phyloP scores from a whole-genome alignment of 2,329 filamentous ascomycete genomes.

The Alternaria triticina region DNA sequence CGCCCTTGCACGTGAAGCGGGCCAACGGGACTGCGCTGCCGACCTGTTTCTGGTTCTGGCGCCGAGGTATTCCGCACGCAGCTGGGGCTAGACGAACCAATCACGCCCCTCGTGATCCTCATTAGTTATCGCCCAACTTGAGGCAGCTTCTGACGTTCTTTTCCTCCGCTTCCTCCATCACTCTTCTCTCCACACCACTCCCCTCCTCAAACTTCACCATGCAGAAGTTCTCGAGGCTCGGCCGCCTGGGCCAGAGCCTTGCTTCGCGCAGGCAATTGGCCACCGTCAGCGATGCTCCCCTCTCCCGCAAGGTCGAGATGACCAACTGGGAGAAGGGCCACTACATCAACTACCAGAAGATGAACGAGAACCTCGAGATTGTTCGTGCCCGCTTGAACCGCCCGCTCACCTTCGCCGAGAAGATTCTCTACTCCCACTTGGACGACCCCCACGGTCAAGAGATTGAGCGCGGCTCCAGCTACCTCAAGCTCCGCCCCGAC shows the following conservation, averaged over 20 bases:
- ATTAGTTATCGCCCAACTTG: slow-evolving; percentile 45
- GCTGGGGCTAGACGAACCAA: slow-evolving; percentile 38
- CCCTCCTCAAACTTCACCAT: slow-evolving; percentile 56
- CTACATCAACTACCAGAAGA: slow-evolving; percentile 99
- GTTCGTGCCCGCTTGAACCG: slow-evolving; percentile 89
- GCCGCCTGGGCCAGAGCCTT: slow-evolving; percentile 70
- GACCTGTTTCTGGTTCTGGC: slow-evolving; percentile 26
- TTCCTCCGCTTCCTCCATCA: slow-evolving; percentile 40
- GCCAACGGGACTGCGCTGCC: slow-evolving; percentile 39
- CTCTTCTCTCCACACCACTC: slow-evolving; percentile 47
- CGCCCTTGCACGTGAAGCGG: slow-evolving; percentile 39
- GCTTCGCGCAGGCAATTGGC: slow-evolving; percentile 73
- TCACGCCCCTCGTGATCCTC: slow-evolving; percentile 35
- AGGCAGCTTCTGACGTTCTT: slow-evolving; percentile 47
- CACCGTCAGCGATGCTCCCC: slow-evolving; percentile 81
- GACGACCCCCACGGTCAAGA: slow-evolving; percentile 97
- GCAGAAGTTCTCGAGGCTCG: slow-evolving; percentile 74
- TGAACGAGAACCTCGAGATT: slow-evolving; percentile 94
- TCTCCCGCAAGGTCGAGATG: slow-evolving; percentile 96
- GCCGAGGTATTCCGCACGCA: slow-evolving; percentile 38
- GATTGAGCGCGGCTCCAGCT: slow-evolving; percentile 92
- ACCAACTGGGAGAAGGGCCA: slow-evolving; percentile 95
- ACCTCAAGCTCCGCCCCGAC: slow-evolving; percentile 95
- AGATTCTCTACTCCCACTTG: slow-evolving; percentile 98
- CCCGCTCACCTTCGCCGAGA: slow-evolving; percentile 94